Evolutionary conservation across 2,329 filamentous ascomycete species (phyloP), one percentile per base, ranked within the genome.

Genomic region (Alternaria ethzedia): DNA sequence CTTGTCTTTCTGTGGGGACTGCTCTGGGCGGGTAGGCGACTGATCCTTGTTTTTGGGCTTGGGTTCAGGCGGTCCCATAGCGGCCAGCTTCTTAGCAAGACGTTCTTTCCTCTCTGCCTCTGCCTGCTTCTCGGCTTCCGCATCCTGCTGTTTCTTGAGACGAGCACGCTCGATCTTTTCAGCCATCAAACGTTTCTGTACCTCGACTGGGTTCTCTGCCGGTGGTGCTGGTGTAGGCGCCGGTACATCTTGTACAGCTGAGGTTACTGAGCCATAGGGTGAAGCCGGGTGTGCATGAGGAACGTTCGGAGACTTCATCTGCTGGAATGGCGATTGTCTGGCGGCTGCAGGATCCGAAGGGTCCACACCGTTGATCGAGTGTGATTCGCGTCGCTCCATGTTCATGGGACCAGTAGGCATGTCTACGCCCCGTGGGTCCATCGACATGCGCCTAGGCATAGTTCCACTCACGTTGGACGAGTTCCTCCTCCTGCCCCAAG

Each of bases 391-490:
- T 60, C 73, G 75, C 47, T 77, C 75, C 28, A 72, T 66, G 47
- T 68, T 70, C 61, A 75, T 64, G 13, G 74, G 69, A 20, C 71
- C 64, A 47, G 50, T 70, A 12, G 77, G 73, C 44, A 75, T 67
- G 57, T 79, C 77, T 21, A 81, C 78, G 56, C 83, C 83, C 60
- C 81, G 78, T 66, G 83, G 83, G 66, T 83, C 82, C 68, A 86
- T 82, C 1, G 87, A 89, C 82, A 86, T 85, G 32, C 91, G 88
- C 70, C 90, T 87, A 70, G 86, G 86, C 78, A 93, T 97, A 63
- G 91, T 92, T 59, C 93, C 94, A 78, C 94, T 97, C 44, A 97
- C 91, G 74, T 94, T 96, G 3, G 95, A 98, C 15, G 95, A 97
- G 61, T 91, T 91, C 66, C 95, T 90, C 65, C 94, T 89, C 68